Percentiles rank a stretch among this genome's conserved stretches.
Conservation (phyloP, 306 rosid genomes). For the Echinosophora koreensis region DNA sequence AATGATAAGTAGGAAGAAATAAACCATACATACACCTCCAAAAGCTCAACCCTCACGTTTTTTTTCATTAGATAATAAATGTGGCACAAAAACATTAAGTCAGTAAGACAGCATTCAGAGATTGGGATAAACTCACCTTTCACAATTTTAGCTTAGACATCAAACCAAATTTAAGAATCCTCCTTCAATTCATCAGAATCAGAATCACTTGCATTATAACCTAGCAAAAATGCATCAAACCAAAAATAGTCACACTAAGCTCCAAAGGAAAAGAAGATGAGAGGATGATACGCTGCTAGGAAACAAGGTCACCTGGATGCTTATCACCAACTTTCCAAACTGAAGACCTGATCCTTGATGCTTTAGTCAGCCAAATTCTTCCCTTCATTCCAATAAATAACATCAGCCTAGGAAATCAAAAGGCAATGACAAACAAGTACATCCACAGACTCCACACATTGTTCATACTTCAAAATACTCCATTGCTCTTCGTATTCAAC, state of each 20-base stretch:
- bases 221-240: conserved; percentile 49
- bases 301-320: conserved; percentile 76
- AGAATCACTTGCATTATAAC: conserved; percentile 94
- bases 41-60: conserved; percentile 14
- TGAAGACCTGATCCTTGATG: conserved; percentile 82
- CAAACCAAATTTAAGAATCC: conserved; percentile 52
- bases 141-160: conserved; percentile 29
- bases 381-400: conserved; percentile 66
- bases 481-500: conserved; percentile 31
- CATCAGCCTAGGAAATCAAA: conserved; percentile 36
- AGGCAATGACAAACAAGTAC: conserved; percentile 22
- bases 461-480: conserved; percentile 29
- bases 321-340: conserved; percentile 93
- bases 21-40: conserved; percentile 1
- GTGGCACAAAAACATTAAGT: conserved; percentile 26
- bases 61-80: conserved; percentile 4
- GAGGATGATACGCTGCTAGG: too few relatives aligned
- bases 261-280: conserved; percentile 6
- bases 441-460: conserved; percentile 38
- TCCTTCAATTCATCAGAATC: conserved; percentile 84
- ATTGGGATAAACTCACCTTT: conserved; percentile 53
- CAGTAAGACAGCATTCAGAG: conserved; percentile 30
- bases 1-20: not conserved
- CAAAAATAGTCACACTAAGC: conserved; percentile 15
- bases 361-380: conserved; percentile 86